Percentiles rank a stretch among this genome's conserved stretches.
phyloP scores from a whole-genome alignment of 2,329 filamentous ascomycete species.

The Emergomyces orientalis region DNA sequence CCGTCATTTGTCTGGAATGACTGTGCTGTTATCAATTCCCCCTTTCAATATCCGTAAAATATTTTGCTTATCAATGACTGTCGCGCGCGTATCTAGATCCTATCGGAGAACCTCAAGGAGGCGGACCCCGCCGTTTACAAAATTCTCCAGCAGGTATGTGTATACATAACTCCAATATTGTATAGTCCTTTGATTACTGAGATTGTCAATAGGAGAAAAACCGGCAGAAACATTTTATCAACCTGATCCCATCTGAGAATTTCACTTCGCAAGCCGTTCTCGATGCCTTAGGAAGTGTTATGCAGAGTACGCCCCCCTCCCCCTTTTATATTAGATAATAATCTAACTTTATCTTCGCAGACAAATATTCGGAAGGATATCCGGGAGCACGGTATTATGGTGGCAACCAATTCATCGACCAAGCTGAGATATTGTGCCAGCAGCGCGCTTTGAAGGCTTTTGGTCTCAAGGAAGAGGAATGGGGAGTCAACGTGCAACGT shows the following conservation, averaged over 20 bases:
- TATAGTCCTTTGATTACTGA: constrained; percentile 9
- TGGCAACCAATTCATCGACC: constrained; percentile 91
- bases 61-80: constrained; percentile 9
- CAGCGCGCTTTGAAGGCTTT: constrained; percentile 82
- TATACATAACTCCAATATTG: too few relatives aligned
- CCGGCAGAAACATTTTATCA: constrained; percentile 96
- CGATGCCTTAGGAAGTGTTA: constrained; percentile 83
- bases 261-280: constrained; percentile 89
- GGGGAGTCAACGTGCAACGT: constrained; percentile 96
- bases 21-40: neutral
- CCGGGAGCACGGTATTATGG: constrained; percentile 94
- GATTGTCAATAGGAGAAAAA: constrained; percentile 65
- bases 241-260: constrained; percentile 91
- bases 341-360: constrained; percentile 41
- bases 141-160: constrained; percentile 75
- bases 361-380: constrained; percentile 98
- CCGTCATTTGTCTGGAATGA: neutral
- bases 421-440: constrained; percentile 82
- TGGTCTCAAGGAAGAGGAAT: constrained; percentile 70
- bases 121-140: constrained; percentile 80
- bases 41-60: neutral
- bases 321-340: constrained; percentile 18
- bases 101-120: constrained; percentile 68
- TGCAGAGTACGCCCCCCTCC: constrained; percentile 58
- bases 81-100: constrained; percentile 53